These are phyloP conservation scores for Colletotrichum tanaceti DNA, from an alignment of 2,329 filamentous ascomycete species.

Conservation along the genomic window DNA sequence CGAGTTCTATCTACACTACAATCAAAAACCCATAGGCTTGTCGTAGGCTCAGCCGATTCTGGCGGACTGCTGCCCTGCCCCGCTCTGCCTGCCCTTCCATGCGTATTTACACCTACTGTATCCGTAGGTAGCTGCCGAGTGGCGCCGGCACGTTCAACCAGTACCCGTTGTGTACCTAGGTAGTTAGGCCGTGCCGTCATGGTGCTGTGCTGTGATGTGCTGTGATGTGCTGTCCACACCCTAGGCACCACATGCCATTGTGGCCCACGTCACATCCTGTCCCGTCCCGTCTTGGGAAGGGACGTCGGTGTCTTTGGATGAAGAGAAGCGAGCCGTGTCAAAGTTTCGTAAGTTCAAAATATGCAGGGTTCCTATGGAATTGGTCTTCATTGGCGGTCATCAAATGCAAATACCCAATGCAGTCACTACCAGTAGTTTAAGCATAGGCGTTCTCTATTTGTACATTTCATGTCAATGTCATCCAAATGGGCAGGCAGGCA, in stretches of 20 bases:
- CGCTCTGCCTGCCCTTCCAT: not conserved
- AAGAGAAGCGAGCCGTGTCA: not conserved
- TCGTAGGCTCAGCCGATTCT: not conserved
- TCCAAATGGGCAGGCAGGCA: too few relatives aligned
- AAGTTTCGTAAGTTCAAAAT: not conserved
- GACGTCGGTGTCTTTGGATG: slow-evolving; percentile 3
- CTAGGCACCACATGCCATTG: not conserved
- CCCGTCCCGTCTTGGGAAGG: not conserved
- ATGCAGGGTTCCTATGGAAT: slow-evolving; percentile 6
- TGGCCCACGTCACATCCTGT: not conserved
- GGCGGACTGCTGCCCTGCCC: not conserved
- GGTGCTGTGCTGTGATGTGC: too few relatives aligned
- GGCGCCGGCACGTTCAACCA: slow-evolving; percentile 8
- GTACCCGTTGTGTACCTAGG: not conserved
- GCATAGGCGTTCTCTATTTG: too few relatives aligned
- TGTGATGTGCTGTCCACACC: not conserved
- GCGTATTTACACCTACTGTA: too few relatives aligned
- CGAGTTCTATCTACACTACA: not conserved
- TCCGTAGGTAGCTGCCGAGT: slow-evolving; percentile 15
- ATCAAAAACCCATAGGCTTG: not conserved
- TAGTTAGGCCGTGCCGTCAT: not conserved
- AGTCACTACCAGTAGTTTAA: not conserved
- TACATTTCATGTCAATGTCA: too few relatives aligned
- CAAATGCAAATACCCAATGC: not conserved
- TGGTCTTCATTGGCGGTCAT: not conserved